Conservation (phyloP, 208 protist genomes). For the Paratrypanosoma confusum region DNA sequence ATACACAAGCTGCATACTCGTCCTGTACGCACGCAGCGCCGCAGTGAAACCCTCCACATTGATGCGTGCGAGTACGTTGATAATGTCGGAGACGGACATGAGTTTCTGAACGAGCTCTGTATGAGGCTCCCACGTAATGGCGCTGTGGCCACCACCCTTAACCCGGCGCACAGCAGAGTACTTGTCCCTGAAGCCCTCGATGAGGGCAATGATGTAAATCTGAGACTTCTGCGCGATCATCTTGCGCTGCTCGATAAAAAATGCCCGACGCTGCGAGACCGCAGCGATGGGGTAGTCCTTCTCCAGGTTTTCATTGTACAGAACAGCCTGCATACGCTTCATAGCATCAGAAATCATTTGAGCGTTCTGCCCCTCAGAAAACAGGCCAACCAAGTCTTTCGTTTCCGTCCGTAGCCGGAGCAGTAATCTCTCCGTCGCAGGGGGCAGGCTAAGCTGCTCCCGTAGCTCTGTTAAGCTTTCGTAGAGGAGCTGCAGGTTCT, state of each 20-base stretch:
- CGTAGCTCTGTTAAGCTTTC: slow-evolving; percentile 50
- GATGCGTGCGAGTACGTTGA: slow-evolving; percentile 50
- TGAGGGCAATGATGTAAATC: slow-evolving; percentile 46
- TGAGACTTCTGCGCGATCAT: slow-evolving; percentile 63
- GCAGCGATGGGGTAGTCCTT: slow-evolving; percentile 74
- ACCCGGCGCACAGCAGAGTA: slow-evolving; percentile 54
- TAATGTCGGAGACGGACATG: slow-evolving; percentile 44
- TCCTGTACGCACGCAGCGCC: slow-evolving; percentile 61
- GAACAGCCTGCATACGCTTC: slow-evolving; percentile 50
- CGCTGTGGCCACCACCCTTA: slow-evolving; percentile 27
- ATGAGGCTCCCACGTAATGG: slow-evolving; percentile 71
- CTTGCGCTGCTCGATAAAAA: slow-evolving; percentile 58
- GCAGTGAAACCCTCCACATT: slow-evolving; percentile 56
- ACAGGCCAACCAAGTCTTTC: slow-evolving; percentile 46
- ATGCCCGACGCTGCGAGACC: slow-evolving; percentile 56
- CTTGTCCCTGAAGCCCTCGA: slow-evolving; percentile 25
- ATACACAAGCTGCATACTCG: slow-evolving; percentile 75
- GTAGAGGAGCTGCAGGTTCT: slow-evolving; percentile 60
- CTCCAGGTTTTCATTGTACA: slow-evolving; percentile 54
- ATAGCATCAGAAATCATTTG: slow-evolving; percentile 33
- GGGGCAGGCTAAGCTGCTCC: slow-evolving; percentile 49
- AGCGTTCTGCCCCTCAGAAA: slow-evolving; percentile 58
- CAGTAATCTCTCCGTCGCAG: slow-evolving; percentile 28
- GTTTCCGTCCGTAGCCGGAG: slow-evolving; percentile 23
- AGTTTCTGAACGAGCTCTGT: slow-evolving; percentile 43